A percentile compares a stretch with the other conserved stretches of the same genome.
phyloP scores from a whole-genome alignment of 805 yeast genomes.

The Starmerella khaoyaiensis region DNA sequence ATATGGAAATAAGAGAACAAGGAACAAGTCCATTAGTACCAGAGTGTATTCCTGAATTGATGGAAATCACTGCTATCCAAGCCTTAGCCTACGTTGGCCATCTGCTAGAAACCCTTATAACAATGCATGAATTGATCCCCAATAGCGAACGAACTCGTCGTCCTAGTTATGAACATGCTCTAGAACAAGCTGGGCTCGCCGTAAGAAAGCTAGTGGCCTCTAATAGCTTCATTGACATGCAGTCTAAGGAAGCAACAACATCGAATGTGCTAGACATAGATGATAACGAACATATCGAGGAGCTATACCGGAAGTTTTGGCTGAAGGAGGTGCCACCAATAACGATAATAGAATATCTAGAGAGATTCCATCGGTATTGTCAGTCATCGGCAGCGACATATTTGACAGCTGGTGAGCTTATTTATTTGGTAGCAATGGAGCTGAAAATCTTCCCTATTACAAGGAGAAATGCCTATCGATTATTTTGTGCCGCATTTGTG shows the following conservation, averaged over 20 bases:
- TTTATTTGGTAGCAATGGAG: constrained; percentile 27
- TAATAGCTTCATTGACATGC: not conserved
- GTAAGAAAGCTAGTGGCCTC: not conserved
- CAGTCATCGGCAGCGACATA: constrained; percentile 30
- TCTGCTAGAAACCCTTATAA: constrained; percentile 18
- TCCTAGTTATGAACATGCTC: constrained; percentile 15
- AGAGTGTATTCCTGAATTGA: constrained; percentile 5
- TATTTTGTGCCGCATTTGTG: constrained; percentile 35
- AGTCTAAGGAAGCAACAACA: too few relatives aligned
- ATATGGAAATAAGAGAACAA: too few relatives aligned
- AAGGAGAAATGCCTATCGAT: constrained; percentile 31
- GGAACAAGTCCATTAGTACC: constrained; percentile 2
- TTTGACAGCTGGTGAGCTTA: constrained; percentile 28
- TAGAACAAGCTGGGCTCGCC: not conserved
- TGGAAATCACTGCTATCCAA: constrained; percentile 15
- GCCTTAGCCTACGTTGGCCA: constrained; percentile 21
- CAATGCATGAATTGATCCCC: constrained; percentile 15
- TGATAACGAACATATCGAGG: not conserved
- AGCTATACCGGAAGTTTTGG: constrained; percentile 21
- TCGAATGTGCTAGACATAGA: too few relatives aligned
- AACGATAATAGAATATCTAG: constrained; percentile 26
- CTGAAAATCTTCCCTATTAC: constrained; percentile 27
- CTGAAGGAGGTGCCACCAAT: constrained; percentile 22
- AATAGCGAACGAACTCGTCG: constrained; percentile 4
- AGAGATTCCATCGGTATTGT: constrained; percentile 31